Conservation (phyloP, 768 basidiomycete genomes). For the Rickenella mellea region DNA sequence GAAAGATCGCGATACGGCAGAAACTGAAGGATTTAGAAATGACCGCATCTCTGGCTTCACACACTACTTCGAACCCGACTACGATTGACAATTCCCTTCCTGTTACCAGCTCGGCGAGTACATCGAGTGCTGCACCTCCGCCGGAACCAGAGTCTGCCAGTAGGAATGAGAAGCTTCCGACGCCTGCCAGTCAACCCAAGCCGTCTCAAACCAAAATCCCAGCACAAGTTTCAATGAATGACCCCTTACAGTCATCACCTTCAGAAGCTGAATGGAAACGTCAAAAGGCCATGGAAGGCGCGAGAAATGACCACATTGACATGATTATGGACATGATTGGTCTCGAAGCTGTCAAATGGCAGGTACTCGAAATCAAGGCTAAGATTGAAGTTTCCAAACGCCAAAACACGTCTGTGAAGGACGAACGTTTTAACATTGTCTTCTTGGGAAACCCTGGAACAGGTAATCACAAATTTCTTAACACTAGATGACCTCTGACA, state of each 20-base stretch:
- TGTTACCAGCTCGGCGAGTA: background rate
- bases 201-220: slow-evolving; percentile 25
- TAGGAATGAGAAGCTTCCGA: background rate
- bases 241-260: no score
- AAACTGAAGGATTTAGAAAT: slow-evolving; percentile 38
- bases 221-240: slow-evolving; percentile 5
- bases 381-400: slow-evolving; percentile 36
- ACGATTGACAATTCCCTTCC: slow-evolving; percentile 1
- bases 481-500: background rate
- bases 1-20: slow-evolving; percentile 26
- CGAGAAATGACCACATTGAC: slow-evolving; percentile 44
- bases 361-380: slow-evolving; percentile 49
- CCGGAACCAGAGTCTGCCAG: slow-evolving; percentile 3
- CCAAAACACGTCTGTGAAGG: slow-evolving; percentile 40
- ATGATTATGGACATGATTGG: slow-evolving; percentile 63
- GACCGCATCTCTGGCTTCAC: slow-evolving; percentile 7
- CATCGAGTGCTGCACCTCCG: no score
- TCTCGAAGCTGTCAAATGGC: slow-evolving; percentile 52
- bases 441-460: slow-evolving; percentile 70
- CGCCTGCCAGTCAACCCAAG: background rate
- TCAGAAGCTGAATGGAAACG: slow-evolving; percentile 39
- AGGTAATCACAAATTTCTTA: slow-evolving; percentile 27
- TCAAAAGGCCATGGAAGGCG: slow-evolving; percentile 48
- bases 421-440: slow-evolving; percentile 52
- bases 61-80: background rate